Percentiles rank a stretch among this genome's conserved stretches.
Conservation (phyloP, 148 eudicot species). For the Polygonum maritimum region DNA sequence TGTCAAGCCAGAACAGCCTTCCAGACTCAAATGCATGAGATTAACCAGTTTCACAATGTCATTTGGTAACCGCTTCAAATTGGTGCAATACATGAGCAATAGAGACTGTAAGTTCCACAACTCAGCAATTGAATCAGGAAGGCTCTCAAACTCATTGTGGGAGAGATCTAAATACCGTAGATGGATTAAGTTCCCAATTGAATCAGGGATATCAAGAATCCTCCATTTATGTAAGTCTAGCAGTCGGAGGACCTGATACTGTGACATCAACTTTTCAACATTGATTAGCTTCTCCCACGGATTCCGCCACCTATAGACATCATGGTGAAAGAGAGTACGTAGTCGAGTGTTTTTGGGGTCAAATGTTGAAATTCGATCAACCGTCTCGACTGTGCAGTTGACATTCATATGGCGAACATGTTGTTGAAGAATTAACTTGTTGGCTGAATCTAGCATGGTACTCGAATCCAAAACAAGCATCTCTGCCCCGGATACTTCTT, state of each 20-base stretch:
- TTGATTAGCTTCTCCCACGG: constrained; percentile 5
- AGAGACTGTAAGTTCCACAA: constrained; percentile 10
- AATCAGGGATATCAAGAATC: not conserved
- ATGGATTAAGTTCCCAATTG: constrained; percentile 10
- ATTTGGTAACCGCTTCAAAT: too few species aligned
- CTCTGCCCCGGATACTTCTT: constrained; percentile 11
- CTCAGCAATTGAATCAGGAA: not conserved
- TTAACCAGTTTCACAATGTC: too few species aligned
- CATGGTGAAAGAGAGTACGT: constrained; percentile 11
- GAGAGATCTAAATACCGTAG: constrained; percentile 15
- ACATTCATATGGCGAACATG: constrained; percentile 5
- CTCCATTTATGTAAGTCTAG: constrained; percentile 11
- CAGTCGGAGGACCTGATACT: constrained; percentile 10
- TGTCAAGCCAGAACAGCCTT: constrained; percentile 15
- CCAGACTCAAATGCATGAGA: constrained; percentile 12
- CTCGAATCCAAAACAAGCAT: not conserved
- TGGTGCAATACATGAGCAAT: not conserved
- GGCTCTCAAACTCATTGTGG: not conserved
- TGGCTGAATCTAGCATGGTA: not conserved
- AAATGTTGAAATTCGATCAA: constrained; percentile 3
- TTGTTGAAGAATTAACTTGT: not conserved
- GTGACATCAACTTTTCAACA: not conserved
- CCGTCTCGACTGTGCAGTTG: not conserved
- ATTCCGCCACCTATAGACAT: not conserved
- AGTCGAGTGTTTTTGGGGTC: constrained; percentile 9